Base-by-base conservation (phyloP, 2,329 filamentous ascomycete genomes). In the Arachnomyces sp. region DNA sequence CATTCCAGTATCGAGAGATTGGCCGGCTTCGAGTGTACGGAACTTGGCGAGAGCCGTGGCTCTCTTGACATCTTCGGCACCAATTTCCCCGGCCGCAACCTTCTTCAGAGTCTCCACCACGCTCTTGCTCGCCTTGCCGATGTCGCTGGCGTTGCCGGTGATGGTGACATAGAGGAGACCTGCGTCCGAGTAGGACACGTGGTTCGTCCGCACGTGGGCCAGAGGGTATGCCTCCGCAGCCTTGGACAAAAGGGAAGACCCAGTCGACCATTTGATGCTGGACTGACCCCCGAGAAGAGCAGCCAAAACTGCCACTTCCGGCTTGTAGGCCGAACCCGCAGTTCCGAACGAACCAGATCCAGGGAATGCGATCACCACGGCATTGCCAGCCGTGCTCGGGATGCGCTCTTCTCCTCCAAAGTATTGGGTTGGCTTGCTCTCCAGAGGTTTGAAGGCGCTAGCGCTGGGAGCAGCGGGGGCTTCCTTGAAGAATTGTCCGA, bases 11-110 rank as follows among this genome's bases (percentile, higher is more conserved):
- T 82, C 77, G 48, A 85, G 78, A 56, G 82, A 80, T 69, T 95
- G 84, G 52, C 81, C 84, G 50, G 80, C 77, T 59, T 93, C 86
- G 40, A 96, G 75, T 50, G 87, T 83, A 62, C 84, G 82, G 71
- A 95, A 98, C 71, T 95, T 96, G 59, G 92, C 92, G 57, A 85
- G 81, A 45, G 90, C 86, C 62, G 89, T 78, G 38, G 92, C 92
- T 77, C 95, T 96, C 66, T 82, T 78, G 61, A 96, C 75, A 47
- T 92, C 84, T 67, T 98, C 92, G 61, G 84, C 82, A 65, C 75
- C 77, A 54, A 92, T 75, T 40, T 81, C 72, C 50, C 86, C 86
- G 39, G 79, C 76, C 11, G 86, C 81, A 51, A 95, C 75, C 66
- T 77, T 78, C 78, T 94, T 86, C 54, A 98, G 72, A 33, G 81